Evolutionary conservation across 2,329 filamentous ascomycete genomes (phyloP), one percentile per base, ranked within the genome.

Genomic region (Alternaria arborescens): DNA sequence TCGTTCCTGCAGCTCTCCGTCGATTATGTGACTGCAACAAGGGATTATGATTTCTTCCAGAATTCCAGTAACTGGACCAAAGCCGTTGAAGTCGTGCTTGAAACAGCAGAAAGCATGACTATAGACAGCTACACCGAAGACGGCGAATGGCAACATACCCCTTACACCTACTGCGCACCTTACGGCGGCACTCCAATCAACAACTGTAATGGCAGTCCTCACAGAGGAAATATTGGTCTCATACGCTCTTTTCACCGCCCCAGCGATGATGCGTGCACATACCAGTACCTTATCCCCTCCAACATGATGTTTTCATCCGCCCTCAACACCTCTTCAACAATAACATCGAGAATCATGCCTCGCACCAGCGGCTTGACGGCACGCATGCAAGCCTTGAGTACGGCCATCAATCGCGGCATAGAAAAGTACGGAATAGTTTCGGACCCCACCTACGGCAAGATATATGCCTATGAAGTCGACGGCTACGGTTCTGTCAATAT

Each of bases 301-400:
- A 86, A 85, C 56, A 93, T 93, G 89, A 91, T 92, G 89, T 89
- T 93, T 67, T 82, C 87, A 26, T 80, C 84, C 10, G 90, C 88
- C 64, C 83, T 93, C 10, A 82, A 82, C 32, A 79, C 82, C 0
- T 79, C 84, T 0, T 81, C 82, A 10, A 65, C 75, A 7, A 87
- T 88, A 72, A 85, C 86, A 80, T 78, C 75, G 18, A 75, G 75
- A 26, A 75, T 88, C 47, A 72, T 78, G 0, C 38, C 62, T 0
- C 34, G 46, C 8, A 82, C 62, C 56, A 82, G 86, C 79, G 62
- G 60, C 56, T 80, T 90, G 1, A 84, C 87, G 0, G 71, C 75
- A 1, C 77, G 84, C 61, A 91, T 91, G 86, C 80, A 79, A 26
- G 76, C 79, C 32, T 82, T 91, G 68, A 83, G 87, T 41, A 62